phyloP scores from a whole-genome alignment of 257 asterid genomes.

The Salvia hispanica region DNA sequence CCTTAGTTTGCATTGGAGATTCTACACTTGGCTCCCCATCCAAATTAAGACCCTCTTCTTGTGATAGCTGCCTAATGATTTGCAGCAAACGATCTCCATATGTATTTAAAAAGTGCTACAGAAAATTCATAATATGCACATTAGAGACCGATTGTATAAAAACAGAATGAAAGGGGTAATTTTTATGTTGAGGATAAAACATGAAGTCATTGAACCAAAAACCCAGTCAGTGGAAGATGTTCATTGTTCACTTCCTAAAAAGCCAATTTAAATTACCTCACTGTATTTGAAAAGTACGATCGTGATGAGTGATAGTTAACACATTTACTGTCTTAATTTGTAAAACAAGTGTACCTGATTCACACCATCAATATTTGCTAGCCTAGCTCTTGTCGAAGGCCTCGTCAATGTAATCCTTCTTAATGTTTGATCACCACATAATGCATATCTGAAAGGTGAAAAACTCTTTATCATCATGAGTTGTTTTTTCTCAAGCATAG shows the following conservation, averaged over 20 bases:
- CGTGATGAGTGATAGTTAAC: background rate
- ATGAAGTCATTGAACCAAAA: background rate
- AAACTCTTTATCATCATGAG: conserved; percentile 1
- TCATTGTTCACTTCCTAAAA: background rate
- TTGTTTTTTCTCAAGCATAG: conserved; percentile 8
- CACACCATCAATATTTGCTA: conserved; percentile 94
- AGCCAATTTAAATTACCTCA: background rate
- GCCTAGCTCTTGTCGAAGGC: conserved; percentile 93
- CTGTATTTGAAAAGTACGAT: conserved; percentile 6
- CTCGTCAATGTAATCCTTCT: conserved; percentile 72
- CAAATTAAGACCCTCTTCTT: conserved; percentile 58
- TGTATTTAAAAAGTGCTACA: conserved; percentile 73
- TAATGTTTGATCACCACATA: conserved; percentile 91
- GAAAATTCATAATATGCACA: conserved; percentile 30
- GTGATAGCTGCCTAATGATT: conserved; percentile 54
- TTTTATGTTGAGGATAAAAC: background rate
- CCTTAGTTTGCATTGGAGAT: conserved; percentile 43
- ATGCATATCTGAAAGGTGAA: conserved; percentile 71
- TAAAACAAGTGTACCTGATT: conserved; percentile 65
- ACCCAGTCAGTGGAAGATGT: background rate
- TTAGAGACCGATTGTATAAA: conserved; percentile 31
- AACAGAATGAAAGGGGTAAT: too few relatives aligned
- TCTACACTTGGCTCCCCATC: conserved; percentile 58
- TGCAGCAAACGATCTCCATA: conserved; percentile 70
- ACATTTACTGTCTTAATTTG: conserved; percentile 8